Evolutionary conservation across 495 filamentous ascomycete species (phyloP).

Genomic region (Evernia prunastri): DNA sequence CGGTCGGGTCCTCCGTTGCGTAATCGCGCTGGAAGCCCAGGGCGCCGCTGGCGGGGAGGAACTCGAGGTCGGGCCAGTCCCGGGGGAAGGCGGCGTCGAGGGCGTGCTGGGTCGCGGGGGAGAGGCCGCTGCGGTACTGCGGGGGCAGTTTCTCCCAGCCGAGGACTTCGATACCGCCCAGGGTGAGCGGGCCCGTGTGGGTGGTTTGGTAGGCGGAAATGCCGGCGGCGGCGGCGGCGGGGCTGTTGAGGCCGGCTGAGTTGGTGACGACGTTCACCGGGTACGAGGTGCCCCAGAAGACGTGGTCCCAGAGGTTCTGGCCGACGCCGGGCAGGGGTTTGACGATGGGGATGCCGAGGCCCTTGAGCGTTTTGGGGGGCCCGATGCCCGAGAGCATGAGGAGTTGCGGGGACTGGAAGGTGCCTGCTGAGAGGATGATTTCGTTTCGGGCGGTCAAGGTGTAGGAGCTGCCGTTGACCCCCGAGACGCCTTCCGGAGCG

Average conservation of each 20-base stretch:
- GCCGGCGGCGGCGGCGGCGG: conserved; percentile 7
- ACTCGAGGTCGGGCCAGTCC: conserved; percentile 56
- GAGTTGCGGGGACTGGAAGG: conserved; percentile 49
- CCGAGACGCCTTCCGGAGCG: conserved; percentile 27
- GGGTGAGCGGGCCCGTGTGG: conserved; percentile 11
- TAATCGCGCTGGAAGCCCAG: conserved; percentile 25
- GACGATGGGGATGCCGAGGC: conserved; percentile 32
- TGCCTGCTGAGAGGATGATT: conserved; percentile 54
- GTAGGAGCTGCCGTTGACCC: background rate
- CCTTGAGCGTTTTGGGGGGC: conserved; percentile 31
- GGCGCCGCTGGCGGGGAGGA: conserved; percentile 25
- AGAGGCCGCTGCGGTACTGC: conserved; percentile 18
- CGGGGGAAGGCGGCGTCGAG: conserved; percentile 33
- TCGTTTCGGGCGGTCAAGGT: conserved; percentile 33
- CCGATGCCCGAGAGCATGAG: conserved; percentile 61
- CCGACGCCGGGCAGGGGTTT: conserved; percentile 45
- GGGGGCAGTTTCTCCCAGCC: conserved; percentile 16
- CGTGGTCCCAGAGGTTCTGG: conserved; percentile 40
- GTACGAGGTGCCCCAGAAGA: conserved; percentile 12
- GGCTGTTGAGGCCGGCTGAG: conserved; percentile 10
- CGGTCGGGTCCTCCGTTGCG: conserved; percentile 32
- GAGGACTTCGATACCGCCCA: background rate
- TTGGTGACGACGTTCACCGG: conserved; percentile 28
- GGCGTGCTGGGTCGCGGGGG: conserved; percentile 21
- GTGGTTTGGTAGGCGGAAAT: conserved; percentile 4